Percentiles rank a stretch among this genome's conserved stretches.
These are phyloP conservation scores for Mucor piriformis DNA, from an alignment of 371 early-diverging fungal species.

Conservation along the genomic window DNA sequence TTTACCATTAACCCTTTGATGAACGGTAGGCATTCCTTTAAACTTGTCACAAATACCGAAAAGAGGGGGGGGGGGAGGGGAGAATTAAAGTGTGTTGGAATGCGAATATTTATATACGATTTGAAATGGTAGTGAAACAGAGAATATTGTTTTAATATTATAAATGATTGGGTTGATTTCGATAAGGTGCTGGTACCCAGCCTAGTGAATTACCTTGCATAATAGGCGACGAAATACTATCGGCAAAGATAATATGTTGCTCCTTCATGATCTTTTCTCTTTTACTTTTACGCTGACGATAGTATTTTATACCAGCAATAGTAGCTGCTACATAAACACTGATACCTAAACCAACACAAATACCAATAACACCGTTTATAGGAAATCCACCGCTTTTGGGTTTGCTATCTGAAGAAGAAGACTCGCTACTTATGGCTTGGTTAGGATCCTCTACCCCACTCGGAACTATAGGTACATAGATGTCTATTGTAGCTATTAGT, in stretches of 20 bases:
- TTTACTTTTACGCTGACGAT: constrained; percentile 32
- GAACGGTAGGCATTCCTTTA: too few species aligned
- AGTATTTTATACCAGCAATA: constrained; percentile 33
- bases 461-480: too few species aligned
- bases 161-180: neutral
- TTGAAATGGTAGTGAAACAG: too few species aligned
- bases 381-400: constrained; percentile 24
- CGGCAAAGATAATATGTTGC: constrained; percentile 35
- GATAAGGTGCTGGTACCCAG: neutral
- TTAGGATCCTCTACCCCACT: neutral
- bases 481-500: too few species aligned
- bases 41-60: too few species aligned
- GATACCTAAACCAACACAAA: constrained; percentile 42
- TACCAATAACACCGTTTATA: constrained; percentile 41
- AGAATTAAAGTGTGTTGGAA: too few species aligned
- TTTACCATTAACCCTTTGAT: too few species aligned
- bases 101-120: too few species aligned
- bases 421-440: neutral
- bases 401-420: neutral
- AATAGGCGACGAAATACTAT: constrained; percentile 34
- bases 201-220: constrained; percentile 15
- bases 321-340: constrained; percentile 47
- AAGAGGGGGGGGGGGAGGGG: too few species aligned
- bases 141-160: neutral
- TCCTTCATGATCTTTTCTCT: constrained; percentile 28